phyloP scores from a whole-genome alignment of 345 rosid species.

The Brassica rapa region DNA sequence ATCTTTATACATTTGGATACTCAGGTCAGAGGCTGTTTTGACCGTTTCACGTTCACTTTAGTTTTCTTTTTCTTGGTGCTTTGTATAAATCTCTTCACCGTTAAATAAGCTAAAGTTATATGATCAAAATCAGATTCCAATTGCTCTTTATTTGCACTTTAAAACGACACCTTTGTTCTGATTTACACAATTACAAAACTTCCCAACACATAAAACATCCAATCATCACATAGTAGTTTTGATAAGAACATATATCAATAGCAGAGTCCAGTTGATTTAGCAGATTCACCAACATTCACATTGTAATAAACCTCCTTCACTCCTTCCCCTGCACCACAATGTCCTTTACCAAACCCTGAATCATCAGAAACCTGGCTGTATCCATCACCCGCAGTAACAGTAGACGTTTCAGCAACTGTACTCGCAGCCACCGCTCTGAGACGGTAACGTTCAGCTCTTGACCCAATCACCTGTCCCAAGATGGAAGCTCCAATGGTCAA shows the following conservation, averaged over 20 bases:
- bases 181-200: conserved; percentile 26
- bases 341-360: conserved; percentile 28
- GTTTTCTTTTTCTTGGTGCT: background rate
- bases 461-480: conserved; percentile 82
- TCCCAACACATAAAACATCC: background rate
- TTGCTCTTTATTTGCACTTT: background rate
- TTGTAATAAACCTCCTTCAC: conserved; percentile 37
- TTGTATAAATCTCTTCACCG: background rate
- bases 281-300: conserved; percentile 35
- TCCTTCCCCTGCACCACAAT: conserved; percentile 44
- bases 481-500: conserved; percentile 85
- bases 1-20: conserved; percentile 3
- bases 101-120: background rate
- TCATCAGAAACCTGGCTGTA: conserved; percentile 27
- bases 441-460: conserved; percentile 79
- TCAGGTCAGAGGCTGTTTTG: conserved; percentile 20
- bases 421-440: conserved; percentile 47
- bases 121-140: background rate
- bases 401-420: conserved; percentile 36
- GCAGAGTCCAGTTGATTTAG: conserved; percentile 48
- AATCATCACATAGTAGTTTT: conserved; percentile 4
- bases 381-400: conserved; percentile 27
- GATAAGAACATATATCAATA: conserved; percentile 32
- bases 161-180: conserved; percentile 16
- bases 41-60: background rate